Evolutionary conservation across 2,329 filamentous ascomycete species (phyloP), one percentile per base, ranked within the genome.

Genomic region (Chalara sp.): DNA sequence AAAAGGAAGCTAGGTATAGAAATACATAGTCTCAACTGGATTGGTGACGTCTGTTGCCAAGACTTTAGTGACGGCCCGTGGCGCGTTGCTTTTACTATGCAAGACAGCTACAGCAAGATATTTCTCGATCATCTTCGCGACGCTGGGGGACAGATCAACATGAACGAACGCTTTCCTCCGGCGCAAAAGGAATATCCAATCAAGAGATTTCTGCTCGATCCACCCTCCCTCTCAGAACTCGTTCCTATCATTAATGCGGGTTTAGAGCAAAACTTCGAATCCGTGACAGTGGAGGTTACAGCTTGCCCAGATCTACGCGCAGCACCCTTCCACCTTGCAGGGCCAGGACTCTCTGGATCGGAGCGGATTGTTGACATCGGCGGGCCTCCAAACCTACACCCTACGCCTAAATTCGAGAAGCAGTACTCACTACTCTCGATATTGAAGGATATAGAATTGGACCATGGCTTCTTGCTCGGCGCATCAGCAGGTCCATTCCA

Each of bases 401-500:
- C 72, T 0, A 44, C 32, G 0, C 69, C 71, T 0, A 61, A 65
- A 5, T 56, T 69, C 6, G 57, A 66, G 1, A 63, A 62, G 12
- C 68, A 60, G 35, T 74, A 66, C 50, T 61, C 63, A 3, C 48
- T 71, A 45, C 40, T 61, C 2, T 57, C 61, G 1, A 49, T 72
- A 5, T 63, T 66, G 1, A 51, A 56, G 21, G 48, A 61, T 1
- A 72, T 73, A 66, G 64, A 67, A 2, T 68, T 74, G 66, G 54
- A 55, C 0, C 51, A 49, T 1, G 71, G 71, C 1, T 58, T 62
- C 11, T 48, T 74, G 1, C 55, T 74, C 21, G 71, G 72, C 1
- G 72, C 72, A 1, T 68, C 69, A 0, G 72, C 72, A 2, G 72
- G 70, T 0, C 70, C 71, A 0, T 72, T 71, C 50, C 66, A 71